Percentiles rank a stretch among this genome's conserved stretches.
phyloP scores from a whole-genome alignment of 306 rosid genomes.

The Leucaena leucocephala region DNA sequence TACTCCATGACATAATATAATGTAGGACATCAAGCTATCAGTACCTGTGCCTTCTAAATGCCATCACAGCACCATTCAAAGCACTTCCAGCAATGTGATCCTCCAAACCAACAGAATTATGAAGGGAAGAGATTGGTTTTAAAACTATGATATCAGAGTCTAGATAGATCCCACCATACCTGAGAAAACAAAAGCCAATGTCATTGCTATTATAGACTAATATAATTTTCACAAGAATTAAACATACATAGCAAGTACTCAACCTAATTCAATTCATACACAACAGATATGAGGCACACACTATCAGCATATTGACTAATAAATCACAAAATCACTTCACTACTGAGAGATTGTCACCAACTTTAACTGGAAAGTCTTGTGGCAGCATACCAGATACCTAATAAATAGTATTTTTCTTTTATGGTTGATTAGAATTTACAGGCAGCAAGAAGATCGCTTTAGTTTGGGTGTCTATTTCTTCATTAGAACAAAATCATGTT shows the following conservation, averaged over 20 bases:
- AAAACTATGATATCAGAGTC: constrained; percentile 91
- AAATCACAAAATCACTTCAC: constrained; percentile 17
- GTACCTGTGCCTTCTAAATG: constrained; percentile 81
- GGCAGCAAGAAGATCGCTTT: not conserved
- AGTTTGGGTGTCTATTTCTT: not conserved
- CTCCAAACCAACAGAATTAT: constrained; percentile 79
- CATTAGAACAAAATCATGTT: not conserved
- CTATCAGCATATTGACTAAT: constrained; percentile 8
- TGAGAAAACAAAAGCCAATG: constrained; percentile 49
- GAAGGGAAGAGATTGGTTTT: constrained; percentile 66
- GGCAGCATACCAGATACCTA: not conserved
- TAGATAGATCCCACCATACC: constrained; percentile 92
- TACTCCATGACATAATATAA: not conserved
- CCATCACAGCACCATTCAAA: constrained; percentile 99
- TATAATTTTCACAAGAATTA: not conserved
- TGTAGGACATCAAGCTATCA: constrained; percentile 1
- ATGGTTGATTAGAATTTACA: not conserved
- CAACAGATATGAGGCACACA: constrained; percentile 16
- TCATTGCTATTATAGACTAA: constrained; percentile 7
- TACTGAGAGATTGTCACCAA: not conserved
- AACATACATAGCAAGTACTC: constrained; percentile 13
- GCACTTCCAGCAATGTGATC: constrained; percentile 55
- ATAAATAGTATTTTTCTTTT: not conserved
- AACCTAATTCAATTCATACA: constrained; percentile 27
- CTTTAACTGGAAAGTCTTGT: not conserved